Evolutionary conservation across 2,329 filamentous ascomycete genomes (phyloP), one percentile per base, ranked within the genome.

Genomic region (Fusarium tjaetaba): DNA sequence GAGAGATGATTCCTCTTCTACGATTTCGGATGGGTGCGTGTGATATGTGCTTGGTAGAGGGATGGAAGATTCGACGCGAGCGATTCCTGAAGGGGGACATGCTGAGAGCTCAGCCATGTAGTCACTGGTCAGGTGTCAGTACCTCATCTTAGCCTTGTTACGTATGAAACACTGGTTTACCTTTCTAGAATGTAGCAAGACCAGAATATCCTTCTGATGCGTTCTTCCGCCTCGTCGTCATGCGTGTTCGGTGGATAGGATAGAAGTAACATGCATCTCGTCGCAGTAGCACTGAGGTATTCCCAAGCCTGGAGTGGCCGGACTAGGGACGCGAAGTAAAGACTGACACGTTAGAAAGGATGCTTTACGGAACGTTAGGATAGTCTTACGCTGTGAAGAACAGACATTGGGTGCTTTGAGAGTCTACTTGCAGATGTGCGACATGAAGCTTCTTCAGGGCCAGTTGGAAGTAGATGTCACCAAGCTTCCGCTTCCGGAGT

Each of bases 121-220:
- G 71, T 88, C 86, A 48, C 86, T 88, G 22, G n/a, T 5, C 20
- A 4, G 5, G 2, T 5, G 28, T 53, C 3, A 53, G 24, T 16
- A 4, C 4, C 8, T 1, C 4, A 32, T 20, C 8, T 24, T 7
- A 13, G 2, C 5, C 1, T 7, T 18, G 7, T n/a, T 32, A 10
- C 1, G 28, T 7, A 4, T 14, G 4, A 5, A 24, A 34, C 0
- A 0, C 2, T 20, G 11, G 2, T 2, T 26, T 43, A 84, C 86
- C 85, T 87, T 75, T 88, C 86, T 1, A 88, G 80, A 16, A 88
- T 86, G 61, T 88, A 88, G 64, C 86, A 88, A 0, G 87, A 85
- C 86, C 86, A 88, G 68, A 88, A 88, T 59, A 88, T 87, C 2
- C 87, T 80, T 20, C 84, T 79, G 2, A 87, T 83, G 6, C 86